These are phyloP conservation scores for Colletotrichum navitas DNA, from an alignment of 2,329 filamentous ascomycete species.

Conservation along the genomic window DNA sequence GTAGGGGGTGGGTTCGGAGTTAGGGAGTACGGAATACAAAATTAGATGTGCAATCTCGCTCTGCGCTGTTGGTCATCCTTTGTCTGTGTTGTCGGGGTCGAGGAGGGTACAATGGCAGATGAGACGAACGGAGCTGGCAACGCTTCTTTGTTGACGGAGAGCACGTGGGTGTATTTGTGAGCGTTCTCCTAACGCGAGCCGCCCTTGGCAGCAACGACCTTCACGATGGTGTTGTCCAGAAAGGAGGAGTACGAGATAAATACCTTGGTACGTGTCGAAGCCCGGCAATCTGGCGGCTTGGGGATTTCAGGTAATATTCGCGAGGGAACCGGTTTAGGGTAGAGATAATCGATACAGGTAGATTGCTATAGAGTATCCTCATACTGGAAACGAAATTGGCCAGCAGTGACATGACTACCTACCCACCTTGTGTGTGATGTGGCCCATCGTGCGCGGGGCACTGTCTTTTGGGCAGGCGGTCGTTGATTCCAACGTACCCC, in stretches of 20 bases:
- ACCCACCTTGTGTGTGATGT: neutral
- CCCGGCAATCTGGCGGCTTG: constrained; percentile 4
- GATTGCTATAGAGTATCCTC: neutral
- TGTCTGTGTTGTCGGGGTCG: neutral
- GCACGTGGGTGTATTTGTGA: constrained; percentile 91
- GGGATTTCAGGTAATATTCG: neutral
- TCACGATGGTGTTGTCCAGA: constrained; percentile 79
- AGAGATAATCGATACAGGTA: no score
- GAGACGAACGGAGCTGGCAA: neutral
- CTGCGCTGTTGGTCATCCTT: neutral
- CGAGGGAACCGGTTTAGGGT: no score
- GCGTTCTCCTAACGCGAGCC: constrained; percentile 79
- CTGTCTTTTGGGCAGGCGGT: no score
- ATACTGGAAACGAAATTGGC: neutral
- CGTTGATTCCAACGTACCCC: constrained; percentile 1
- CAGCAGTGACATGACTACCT: constrained; percentile 21
- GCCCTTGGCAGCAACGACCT: constrained; percentile 76
- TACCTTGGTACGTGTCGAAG: constrained; percentile 10
- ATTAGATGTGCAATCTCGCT: neutral
- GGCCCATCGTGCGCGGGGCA: constrained; percentile 1
- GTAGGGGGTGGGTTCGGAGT: neutral
- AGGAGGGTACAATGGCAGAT: neutral
- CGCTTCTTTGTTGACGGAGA: constrained; percentile 52
- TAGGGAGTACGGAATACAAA: neutral
- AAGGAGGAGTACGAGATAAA: neutral